Evolutionary conservation across 208 protist genomes (phyloP), one percentile per base, ranked within the genome.

Genomic region (Trypanosoma platydactyli): DNA sequence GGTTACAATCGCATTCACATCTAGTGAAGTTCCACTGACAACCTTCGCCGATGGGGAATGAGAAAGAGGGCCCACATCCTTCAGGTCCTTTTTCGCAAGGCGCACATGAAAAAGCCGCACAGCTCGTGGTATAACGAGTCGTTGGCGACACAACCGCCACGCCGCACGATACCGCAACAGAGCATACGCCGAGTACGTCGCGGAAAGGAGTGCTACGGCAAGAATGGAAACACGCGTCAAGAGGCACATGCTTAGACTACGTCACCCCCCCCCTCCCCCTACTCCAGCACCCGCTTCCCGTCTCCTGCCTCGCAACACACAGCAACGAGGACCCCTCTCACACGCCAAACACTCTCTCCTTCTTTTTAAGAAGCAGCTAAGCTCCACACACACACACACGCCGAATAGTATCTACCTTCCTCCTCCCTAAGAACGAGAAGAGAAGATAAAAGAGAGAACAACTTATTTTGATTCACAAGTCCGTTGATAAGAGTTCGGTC

Each of bases 111-210:
- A 70, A 5, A 41, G 64, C 11, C 20, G 27, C 30, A 70, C 55
- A 45, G 54, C 42, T 0, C 33, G 44, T 11, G 64, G 55, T 30
- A 63, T 29, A 22, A 53, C 15, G 11, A 70, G 42, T 16, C 64
- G 64, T 25, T 13, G 9, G 44, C 64, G 63, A 30, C 50, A 68
- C 0, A 58, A 1, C 11, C 18, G 27, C 41, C 53, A 70, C 6
- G 35, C 41, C 18, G 27, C 44, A 53, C 64, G 64, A 30, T 62
- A 62, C 35, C 46, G 44, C 30, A n/a, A 24, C 22, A 63, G 25
- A 11, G 64, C 64, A 20, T 62, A 70, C 12, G 29, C 54, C 13
- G 46, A 52, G 38, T 70, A 70, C 35, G 45, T 54, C 5, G 30
- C 45, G 27, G 64, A 61, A 6, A 63, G 30, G 44, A 70, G 0